Evolutionary conservation across 768 basidiomycete species (phyloP).

Genomic region (Leccinum imitatum): DNA sequence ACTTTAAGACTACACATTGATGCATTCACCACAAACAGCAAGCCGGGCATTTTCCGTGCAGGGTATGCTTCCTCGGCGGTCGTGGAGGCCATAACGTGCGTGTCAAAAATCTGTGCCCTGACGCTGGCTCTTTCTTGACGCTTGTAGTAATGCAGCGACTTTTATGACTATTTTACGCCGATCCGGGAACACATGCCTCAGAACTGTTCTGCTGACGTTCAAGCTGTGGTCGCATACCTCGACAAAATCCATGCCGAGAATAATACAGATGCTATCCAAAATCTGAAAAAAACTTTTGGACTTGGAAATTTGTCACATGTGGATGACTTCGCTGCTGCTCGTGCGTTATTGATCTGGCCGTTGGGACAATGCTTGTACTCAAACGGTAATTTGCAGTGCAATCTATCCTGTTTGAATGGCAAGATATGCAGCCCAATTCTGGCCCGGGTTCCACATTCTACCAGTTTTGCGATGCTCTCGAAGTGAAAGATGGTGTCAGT

Average conservation of each 20-base stretch:
- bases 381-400: conserved; percentile 36
- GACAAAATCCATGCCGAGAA: conserved; percentile 53
- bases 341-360: conserved; percentile 28
- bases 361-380: conserved; percentile 13
- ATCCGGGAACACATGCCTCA: conserved; percentile 63
- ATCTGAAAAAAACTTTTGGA: conserved; percentile 54
- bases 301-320: conserved; percentile 55
- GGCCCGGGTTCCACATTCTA: conserved; percentile 43
- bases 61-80: conserved; percentile 49
- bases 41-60: conserved; percentile 41
- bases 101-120: neutral
- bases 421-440: conserved; percentile 50
- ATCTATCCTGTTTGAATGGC: conserved; percentile 68
- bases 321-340: conserved; percentile 65
- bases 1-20: neutral
- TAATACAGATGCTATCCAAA: conserved; percentile 46
- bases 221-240: conserved; percentile 60
- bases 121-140: neutral
- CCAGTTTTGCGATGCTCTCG: conserved; percentile 41
- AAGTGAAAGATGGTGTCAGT: conserved; percentile 37
- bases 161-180: conserved; percentile 62
- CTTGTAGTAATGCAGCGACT: conserved; percentile 14
- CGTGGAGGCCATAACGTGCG: conserved; percentile 45
- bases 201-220: conserved; percentile 74
- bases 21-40: conserved; percentile 25